Evolutionary conservation across 305 asterid genomes (phyloP).

Genomic region (Rubia tinctorum): DNA sequence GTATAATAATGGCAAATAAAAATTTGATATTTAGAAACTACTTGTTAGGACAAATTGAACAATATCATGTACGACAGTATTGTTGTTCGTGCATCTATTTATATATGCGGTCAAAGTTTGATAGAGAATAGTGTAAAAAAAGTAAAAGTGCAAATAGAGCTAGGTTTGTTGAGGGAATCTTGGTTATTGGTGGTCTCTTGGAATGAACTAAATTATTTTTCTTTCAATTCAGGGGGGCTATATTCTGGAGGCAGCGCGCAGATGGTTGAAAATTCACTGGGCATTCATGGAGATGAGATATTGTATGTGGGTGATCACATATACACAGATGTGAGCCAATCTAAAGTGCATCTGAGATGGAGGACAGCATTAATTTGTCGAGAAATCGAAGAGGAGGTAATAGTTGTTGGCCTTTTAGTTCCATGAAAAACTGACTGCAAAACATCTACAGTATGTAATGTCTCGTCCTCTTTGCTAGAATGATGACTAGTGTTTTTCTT

Average conservation of each 20-base stretch:
- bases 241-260: constrained; percentile 96
- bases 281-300: constrained; percentile 87
- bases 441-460: not conserved
- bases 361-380: constrained; percentile 91
- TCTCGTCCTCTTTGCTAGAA: not conserved
- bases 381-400: constrained; percentile 89
- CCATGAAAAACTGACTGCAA: constrained; percentile 7
- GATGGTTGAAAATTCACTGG: constrained; percentile 85
- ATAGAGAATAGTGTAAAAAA: too few relatives aligned
- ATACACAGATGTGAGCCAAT: constrained; percentile 91
- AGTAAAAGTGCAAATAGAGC: too few relatives aligned
- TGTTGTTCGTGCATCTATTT: too few relatives aligned
- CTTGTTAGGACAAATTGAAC: too few relatives aligned
- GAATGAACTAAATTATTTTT: not conserved
- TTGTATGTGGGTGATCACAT: constrained; percentile 91
- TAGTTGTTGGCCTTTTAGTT: constrained; percentile 3
- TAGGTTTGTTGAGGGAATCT: not conserved
- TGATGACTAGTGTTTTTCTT: not conserved
- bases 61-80: too few relatives aligned
- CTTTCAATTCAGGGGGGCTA: constrained; percentile 51
- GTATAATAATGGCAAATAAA: too few relatives aligned
- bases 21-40: too few relatives aligned
- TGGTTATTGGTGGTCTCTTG: constrained; percentile 2
- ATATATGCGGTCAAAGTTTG: too few relatives aligned
- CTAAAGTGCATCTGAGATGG: constrained; percentile 92